Percentiles rank a stretch among this genome's conserved stretches.
These are phyloP conservation scores for Middelhovenomyces tepae DNA, from an alignment of 805 yeast genomes.

Conservation along the genomic window DNA sequence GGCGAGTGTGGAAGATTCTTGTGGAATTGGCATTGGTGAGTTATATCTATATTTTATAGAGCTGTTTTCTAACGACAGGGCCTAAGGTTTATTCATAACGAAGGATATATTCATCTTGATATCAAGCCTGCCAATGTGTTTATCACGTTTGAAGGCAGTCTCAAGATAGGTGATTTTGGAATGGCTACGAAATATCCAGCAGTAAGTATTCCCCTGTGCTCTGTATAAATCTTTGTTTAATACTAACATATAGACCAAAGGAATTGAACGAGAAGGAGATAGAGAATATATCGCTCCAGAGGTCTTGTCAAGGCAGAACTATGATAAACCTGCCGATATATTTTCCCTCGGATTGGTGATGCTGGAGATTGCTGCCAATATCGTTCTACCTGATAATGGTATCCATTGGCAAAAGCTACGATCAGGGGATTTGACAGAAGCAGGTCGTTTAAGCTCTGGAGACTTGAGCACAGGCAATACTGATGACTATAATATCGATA, in stretches of 20 bases:
- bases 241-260: conserved; percentile 20
- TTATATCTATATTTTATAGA: background rate
- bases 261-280: conserved; percentile 92
- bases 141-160: conserved; percentile 86
- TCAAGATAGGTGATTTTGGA: conserved; percentile 96
- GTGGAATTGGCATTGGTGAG: conserved; percentile 56
- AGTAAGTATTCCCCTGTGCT: conserved; percentile 5
- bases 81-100: conserved; percentile 65
- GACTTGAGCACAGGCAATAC: conserved; percentile 36
- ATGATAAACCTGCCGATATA: conserved; percentile 88
- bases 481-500: conserved; percentile 5
- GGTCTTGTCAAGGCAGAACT: conserved; percentile 68
- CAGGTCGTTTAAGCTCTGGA: conserved; percentile 68
- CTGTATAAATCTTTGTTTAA: conserved; percentile 30
- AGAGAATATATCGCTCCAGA: conserved; percentile 98
- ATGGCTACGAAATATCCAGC: conserved; percentile 77
- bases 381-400: conserved; percentile 91
- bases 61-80: conserved; percentile 34
- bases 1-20: conserved; percentile 95
- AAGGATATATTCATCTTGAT: conserved; percentile 77
- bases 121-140: conserved; percentile 92
- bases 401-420: conserved; percentile 92
- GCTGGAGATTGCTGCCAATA: conserved; percentile 93
- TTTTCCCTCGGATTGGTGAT: conserved; percentile 90
- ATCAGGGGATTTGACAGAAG: conserved; percentile 92